Percentiles rank a stretch among this genome's conserved stretches.
Conservation (phyloP, 2,329 filamentous ascomycete genomes). For the Penicillium expansum region DNA sequence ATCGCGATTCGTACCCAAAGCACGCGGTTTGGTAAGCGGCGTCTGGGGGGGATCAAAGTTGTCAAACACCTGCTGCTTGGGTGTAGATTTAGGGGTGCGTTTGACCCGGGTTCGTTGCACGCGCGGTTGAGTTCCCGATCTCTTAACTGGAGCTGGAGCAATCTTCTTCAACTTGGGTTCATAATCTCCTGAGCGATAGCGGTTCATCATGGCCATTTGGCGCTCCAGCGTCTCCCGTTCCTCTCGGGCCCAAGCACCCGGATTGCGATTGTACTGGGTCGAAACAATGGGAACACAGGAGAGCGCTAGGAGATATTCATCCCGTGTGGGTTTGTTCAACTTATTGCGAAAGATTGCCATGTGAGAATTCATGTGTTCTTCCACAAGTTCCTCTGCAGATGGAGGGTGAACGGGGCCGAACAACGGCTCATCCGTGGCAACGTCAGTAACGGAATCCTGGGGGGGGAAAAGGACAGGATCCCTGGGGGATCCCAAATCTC, state of each 20-base stretch:
- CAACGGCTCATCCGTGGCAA: conserved; percentile 40
- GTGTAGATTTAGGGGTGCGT: conserved; percentile 43
- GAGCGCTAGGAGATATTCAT: conserved; percentile 45
- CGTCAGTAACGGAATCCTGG: conserved; percentile 33
- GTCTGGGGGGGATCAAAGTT: conserved; percentile 35
- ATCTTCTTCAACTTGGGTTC: conserved; percentile 41
- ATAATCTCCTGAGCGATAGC: conserved; percentile 30
- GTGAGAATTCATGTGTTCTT: conserved; percentile 44
- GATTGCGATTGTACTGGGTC: conserved; percentile 44
- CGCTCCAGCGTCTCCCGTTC: conserved; percentile 43
- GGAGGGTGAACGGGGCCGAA: conserved; percentile 37
- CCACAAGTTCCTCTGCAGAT: conserved; percentile 39
- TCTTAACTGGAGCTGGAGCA: conserved; percentile 40
- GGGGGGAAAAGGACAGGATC: conserved; percentile 46
- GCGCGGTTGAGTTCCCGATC: conserved; percentile 26
- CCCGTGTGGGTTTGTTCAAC: conserved; percentile 43
- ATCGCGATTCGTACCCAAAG: conserved; percentile 64
- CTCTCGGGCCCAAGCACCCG: conserved; percentile 43
- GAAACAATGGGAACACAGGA: conserved; percentile 46
- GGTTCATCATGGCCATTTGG: conserved; percentile 43
- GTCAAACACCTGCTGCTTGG: conserved; percentile 39
- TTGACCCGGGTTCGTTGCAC: conserved; percentile 35
- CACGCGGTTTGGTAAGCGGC: conserved; percentile 44
- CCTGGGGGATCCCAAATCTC: conserved; percentile 30
- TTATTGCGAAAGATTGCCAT: conserved; percentile 44